These are phyloP conservation scores for Heterobasidion annosum DNA, from an alignment of 1,284 basidiomycete species.

Conservation along the genomic window DNA sequence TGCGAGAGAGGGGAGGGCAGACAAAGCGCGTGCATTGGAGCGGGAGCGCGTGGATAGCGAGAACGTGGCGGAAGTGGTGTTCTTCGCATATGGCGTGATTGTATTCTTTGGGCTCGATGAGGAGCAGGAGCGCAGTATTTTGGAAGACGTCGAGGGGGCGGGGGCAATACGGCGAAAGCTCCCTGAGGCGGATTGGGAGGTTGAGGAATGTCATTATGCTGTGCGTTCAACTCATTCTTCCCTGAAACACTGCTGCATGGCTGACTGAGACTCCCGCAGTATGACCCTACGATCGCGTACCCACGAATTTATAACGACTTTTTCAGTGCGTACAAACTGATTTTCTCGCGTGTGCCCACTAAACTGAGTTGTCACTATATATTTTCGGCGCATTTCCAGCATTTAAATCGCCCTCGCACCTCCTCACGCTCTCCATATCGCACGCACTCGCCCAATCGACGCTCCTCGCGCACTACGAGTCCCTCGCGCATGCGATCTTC, in stretches of 20 bases:
- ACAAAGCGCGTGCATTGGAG: neutral
- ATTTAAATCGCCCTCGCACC: conserved; percentile 82
- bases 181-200: conserved; percentile 72
- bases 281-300: conserved; percentile 79
- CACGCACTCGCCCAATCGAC: conserved; percentile 95
- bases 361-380: neutral
- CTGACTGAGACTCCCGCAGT: conserved; percentile 31
- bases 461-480: conserved; percentile 84
- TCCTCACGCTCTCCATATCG: conserved; percentile 84
- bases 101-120: conserved; percentile 85
- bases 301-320: conserved; percentile 90
- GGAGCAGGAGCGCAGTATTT: conserved; percentile 64
- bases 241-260: neutral
- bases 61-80: conserved; percentile 75
- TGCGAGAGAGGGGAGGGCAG: neutral
- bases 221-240: conserved; percentile 30
- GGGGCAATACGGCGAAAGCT: conserved; percentile 54
- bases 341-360: neutral
- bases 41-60: conserved; percentile 21
- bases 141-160: conserved; percentile 77
- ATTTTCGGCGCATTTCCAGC: conserved; percentile 33
- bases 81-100: conserved; percentile 81
- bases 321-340: conserved; percentile 52
- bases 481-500: conserved; percentile 72
- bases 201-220: conserved; percentile 84